Percentiles rank a stretch among this genome's conserved stretches.
Evolutionary conservation across 345 rosid genomes (phyloP).

Genomic region (Abelmoschus esculentus): DNA sequence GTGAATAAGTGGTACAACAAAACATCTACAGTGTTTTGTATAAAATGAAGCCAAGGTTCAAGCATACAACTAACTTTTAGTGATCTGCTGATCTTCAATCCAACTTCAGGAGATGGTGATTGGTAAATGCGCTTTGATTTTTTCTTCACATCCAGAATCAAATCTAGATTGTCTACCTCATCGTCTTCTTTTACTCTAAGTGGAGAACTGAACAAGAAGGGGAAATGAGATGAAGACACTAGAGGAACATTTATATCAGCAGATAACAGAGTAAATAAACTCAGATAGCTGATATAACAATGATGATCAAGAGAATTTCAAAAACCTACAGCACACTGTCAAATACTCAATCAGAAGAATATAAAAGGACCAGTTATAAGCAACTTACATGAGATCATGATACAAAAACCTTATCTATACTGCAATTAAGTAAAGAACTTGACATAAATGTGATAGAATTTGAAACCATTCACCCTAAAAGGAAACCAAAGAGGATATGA

Average conservation of each 20-base stretch:
- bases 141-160: constrained; percentile 44
- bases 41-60: not conserved
- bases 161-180: constrained; percentile 70
- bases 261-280: not conserved
- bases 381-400: no score
- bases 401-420: no score
- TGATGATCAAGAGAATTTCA: not conserved
- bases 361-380: no score
- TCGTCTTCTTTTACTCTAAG: constrained; percentile 72
- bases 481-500: not conserved
- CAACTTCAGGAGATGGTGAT: constrained; percentile 73
- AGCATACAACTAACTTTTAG: constrained; percentile 52
- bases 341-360: no score
- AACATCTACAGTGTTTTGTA: not conserved
- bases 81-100: constrained; percentile 70
- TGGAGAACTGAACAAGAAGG: constrained; percentile 43
- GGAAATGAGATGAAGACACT: not conserved
- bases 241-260: not conserved
- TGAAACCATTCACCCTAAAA: not conserved
- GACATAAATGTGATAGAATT: not conserved
- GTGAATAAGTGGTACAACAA: no score
- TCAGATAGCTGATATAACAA: not conserved
- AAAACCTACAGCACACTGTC: no score
- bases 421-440: not conserved
- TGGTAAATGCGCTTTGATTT: constrained; percentile 67